Evolutionary conservation across 176 grass and related monocot species (phyloP), one percentile per base, ranked within the genome.

Genomic region (Zea luxurians): DNA sequence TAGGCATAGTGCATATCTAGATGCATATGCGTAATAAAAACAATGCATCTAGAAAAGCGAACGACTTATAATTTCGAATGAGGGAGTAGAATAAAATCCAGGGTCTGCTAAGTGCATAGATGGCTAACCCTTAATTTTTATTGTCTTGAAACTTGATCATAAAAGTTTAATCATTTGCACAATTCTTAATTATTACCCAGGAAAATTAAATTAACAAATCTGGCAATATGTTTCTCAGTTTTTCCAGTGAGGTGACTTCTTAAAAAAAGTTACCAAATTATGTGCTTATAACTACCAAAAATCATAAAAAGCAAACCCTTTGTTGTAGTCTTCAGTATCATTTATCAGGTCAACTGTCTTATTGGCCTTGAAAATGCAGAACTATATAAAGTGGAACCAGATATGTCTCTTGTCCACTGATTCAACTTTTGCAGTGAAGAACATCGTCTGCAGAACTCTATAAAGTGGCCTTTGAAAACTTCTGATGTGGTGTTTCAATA

Each of bases 271-370:
- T 43, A 44, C 49, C 7, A 18, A 66, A 67, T 68, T 4, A 59
- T 62, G 18, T 79, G 62, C 37, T 61, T 59, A 27, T 27, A 62
- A 53, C 20, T 47, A 6, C 41, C 48, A 10, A 48, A 35, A 81
- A 11, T 1, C 16, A 37, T 70, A 61, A 16, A 63, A 61, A 70
- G 47, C 17, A 76, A 44, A 74, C 20, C n/a, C 2, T 36, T 58
- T 18, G 10, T 18, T 18, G 7, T 8, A 50, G 3, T 36, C 47
- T 21, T 52, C 34, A 10, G 2, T 81, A 42, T 21, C 48, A 67
- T 41, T 68, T 42, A 27, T 16, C 21, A 69, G 53, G 54, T 81
- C 71, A 63, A 38, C 66, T 63, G 17, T 76, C n/a, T 7, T 76
- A 20, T 8, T 66, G 3, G 13, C 17, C 34, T 63, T 7, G 44